A percentile compares a stretch with the other conserved stretches of the same genome.
These are phyloP conservation scores for Kluyveromyces siamensis DNA, from an alignment of 805 yeast genomes.

Conservation along the genomic window DNA sequence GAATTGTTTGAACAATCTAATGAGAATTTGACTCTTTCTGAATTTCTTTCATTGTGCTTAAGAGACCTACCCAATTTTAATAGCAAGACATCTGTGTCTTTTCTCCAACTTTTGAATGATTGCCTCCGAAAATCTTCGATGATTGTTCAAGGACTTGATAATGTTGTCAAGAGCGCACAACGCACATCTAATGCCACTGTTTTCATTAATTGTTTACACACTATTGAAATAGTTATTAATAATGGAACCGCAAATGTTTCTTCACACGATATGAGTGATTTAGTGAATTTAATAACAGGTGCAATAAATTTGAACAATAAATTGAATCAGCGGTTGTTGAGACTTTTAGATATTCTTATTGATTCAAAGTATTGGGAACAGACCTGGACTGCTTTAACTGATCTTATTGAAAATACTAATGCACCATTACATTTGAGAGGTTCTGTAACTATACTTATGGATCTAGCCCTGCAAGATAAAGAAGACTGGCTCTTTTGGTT, in stretches of 20 bases:
- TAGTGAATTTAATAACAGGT: not conserved
- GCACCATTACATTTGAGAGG: not conserved
- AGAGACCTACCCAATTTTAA: not conserved
- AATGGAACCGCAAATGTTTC: constrained; percentile 13
- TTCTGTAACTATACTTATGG: constrained; percentile 1
- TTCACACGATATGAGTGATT: constrained; percentile 13
- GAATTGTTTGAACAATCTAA: not conserved
- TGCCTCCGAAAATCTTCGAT: constrained; percentile 1
- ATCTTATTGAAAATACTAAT: constrained; percentile 3
- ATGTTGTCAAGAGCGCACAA: constrained; percentile 16
- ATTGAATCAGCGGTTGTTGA: constrained; percentile 2
- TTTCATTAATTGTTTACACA: constrained; percentile 27
- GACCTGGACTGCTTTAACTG: constrained; percentile 32
- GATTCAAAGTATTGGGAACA: constrained; percentile 41
- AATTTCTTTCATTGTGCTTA: not conserved
- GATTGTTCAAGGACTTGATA: not conserved
- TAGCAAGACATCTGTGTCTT: not conserved
- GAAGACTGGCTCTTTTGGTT: constrained; percentile 1
- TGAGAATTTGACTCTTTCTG: not conserved
- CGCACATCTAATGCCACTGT: constrained; percentile 32
- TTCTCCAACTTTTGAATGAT: not conserved
- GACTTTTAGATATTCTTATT: constrained; percentile 30
- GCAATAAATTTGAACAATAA: not conserved
- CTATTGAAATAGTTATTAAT: constrained; percentile 19
- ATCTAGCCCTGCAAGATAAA: constrained; percentile 1